Conservation (phyloP, 176 grass and related monocot genomes). For the Zoysia pacifica region DNA sequence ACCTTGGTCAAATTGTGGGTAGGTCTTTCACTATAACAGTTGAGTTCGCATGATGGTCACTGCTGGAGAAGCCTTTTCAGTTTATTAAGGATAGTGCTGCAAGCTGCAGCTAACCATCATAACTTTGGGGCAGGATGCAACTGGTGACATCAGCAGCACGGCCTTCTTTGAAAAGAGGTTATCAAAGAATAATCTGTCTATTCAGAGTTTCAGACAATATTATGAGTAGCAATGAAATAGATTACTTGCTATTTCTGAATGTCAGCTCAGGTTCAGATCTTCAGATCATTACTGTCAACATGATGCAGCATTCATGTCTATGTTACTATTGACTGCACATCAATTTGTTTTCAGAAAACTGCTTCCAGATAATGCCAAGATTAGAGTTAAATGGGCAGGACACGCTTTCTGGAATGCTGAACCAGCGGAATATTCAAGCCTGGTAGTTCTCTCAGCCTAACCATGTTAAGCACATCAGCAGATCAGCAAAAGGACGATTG, state of each 20-base stretch:
- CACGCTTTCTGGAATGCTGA: neutral
- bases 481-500: neutral
- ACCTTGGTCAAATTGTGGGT: neutral
- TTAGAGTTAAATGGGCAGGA: neutral
- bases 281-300: neutral
- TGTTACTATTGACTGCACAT: neutral
- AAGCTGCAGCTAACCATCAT: neutral
- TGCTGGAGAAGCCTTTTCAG: neutral
- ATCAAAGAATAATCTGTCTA: neutral
- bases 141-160: neutral
- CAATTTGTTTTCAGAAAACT: conserved; percentile 15
- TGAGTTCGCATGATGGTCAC: neutral
- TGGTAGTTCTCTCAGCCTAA: neutral
- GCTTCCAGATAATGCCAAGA: neutral
- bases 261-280: neutral
- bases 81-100: neutral
- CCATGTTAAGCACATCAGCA: neutral
- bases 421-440: neutral
- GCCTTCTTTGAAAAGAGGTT: neutral
- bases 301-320: neutral
- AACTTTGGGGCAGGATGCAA: neutral
- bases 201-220: neutral
- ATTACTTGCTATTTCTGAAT: neutral
- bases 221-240: neutral
- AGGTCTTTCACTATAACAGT: neutral